These are phyloP conservation scores for Curvularia lunata DNA, from an alignment of 2,329 filamentous ascomycete genomes.

Conservation along the genomic window DNA sequence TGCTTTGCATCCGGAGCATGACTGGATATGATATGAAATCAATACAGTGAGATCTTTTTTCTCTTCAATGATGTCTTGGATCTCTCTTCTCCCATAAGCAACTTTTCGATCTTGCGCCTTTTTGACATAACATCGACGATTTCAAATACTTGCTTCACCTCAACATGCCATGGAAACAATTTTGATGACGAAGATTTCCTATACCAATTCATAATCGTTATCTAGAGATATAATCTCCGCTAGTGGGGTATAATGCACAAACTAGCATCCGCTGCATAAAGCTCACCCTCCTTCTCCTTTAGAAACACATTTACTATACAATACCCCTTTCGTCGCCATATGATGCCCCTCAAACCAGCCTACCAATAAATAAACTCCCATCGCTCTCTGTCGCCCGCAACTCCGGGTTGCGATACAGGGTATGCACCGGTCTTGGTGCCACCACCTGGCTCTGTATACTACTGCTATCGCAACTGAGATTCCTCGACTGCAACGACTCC, in stretches of 20 bases:
- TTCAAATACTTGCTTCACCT: too few species aligned
- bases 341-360: conserved; percentile 21
- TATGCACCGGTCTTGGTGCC: conserved; percentile 26
- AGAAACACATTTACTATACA: neutral
- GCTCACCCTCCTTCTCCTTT: neutral
- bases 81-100: too few species aligned
- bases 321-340: neutral
- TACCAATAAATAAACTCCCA: conserved; percentile 25
- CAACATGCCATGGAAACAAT: too few species aligned
- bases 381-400: conserved; percentile 20
- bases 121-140: too few species aligned
- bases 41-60: neutral
- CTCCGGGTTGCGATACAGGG: conserved; percentile 20
- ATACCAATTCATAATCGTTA: too few species aligned
- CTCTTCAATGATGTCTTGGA: neutral
- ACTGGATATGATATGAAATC: conserved; percentile 17
- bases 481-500: conserved; percentile 26
- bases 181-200: too few species aligned
- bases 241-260: neutral
- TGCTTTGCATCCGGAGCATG: conserved; percentile 8
- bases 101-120: too few species aligned
- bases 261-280: neutral
- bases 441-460: conserved; percentile 27
- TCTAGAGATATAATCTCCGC: neutral
- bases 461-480: conserved; percentile 30